Conservation (phyloP, 164 flowering plant species). For the Kalanchoe fedtschenkoi region DNA sequence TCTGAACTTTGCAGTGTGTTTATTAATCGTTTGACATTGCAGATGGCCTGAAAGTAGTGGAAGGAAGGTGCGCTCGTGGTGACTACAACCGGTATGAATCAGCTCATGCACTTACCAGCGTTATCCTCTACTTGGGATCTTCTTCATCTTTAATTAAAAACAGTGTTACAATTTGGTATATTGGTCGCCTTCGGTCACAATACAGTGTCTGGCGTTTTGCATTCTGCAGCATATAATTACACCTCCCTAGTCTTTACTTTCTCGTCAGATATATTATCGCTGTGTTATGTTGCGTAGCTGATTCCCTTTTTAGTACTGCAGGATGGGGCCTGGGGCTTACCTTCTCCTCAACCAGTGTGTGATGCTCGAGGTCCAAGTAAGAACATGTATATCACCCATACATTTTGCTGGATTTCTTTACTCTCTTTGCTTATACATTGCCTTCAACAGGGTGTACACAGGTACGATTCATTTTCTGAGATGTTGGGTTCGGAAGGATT, state of each 20-base stretch:
- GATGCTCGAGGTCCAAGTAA: constrained; percentile 65
- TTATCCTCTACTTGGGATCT: not conserved
- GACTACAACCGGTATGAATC: constrained; percentile 41
- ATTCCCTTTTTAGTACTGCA: constrained; percentile 13
- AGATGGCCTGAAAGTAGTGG: constrained; percentile 73
- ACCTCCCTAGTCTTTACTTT: not conserved
- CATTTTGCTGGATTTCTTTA: not conserved
- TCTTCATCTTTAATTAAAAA: no score
- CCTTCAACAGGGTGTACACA: constrained; percentile 35
- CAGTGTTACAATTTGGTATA: no score
- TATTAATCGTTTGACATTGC: constrained; percentile 4
- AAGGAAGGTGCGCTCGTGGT: constrained; percentile 80
- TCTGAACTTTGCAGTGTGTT: not conserved
- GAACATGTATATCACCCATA: not conserved
- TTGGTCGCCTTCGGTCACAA: no score
- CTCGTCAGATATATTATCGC: not conserved
- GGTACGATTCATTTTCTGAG: constrained; percentile 58
- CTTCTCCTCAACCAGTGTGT: constrained; percentile 64
- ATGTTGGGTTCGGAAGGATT: constrained; percentile 62
- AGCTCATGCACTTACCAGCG: not conserved
- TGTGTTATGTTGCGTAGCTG: constrained; percentile 1
- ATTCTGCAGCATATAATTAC: not conserved
- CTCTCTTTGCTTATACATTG: not conserved
- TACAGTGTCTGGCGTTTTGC: not conserved
- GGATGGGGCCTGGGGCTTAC: constrained; percentile 45